Evolutionary conservation across 2,329 filamentous ascomycete genomes (phyloP).

Genomic region (Neofusicoccum parvum): DNA sequence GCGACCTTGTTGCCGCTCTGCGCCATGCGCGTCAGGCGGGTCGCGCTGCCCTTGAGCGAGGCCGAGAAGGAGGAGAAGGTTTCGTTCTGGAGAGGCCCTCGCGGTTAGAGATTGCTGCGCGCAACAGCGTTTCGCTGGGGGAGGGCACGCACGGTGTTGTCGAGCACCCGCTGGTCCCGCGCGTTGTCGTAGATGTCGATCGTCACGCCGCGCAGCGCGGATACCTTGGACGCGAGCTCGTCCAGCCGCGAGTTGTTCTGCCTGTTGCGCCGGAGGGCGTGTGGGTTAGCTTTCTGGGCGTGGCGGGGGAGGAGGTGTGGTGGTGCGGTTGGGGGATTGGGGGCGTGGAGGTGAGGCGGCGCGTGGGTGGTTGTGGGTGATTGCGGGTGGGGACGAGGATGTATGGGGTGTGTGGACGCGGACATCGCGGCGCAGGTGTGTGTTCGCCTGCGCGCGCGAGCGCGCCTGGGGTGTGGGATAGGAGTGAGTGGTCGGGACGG

Average conservation of each 20-base stretch:
- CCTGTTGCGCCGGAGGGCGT: constrained; percentile 43
- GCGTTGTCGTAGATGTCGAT: constrained; percentile 98
- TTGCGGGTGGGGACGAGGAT: not conserved
- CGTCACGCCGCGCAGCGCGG: constrained; percentile 87
- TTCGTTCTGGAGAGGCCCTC: constrained; percentile 58
- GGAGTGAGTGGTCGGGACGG: constrained; percentile 5
- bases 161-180: constrained; percentile 81
- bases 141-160: constrained; percentile 69
- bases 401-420: not conserved
- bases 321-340: not conserved
- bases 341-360: not conserved
- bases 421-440: not conserved
- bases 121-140: not conserved
- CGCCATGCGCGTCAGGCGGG: constrained; percentile 85
- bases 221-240: constrained; percentile 88
- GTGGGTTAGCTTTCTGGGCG: constrained; percentile 21
- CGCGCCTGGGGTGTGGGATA: not conserved
- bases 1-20: constrained; percentile 87
- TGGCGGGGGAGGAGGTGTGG: not conserved
- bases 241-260: constrained; percentile 96
- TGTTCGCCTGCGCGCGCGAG: not conserved
- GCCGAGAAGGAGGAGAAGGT: constrained; percentile 88
- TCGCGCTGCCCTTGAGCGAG: constrained; percentile 80
- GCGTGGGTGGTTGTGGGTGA: not conserved
- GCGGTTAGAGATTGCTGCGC: no score